Evolutionary conservation across 1,284 basidiomycete genomes (phyloP).

Genomic region (Schizopora paradoxa): DNA sequence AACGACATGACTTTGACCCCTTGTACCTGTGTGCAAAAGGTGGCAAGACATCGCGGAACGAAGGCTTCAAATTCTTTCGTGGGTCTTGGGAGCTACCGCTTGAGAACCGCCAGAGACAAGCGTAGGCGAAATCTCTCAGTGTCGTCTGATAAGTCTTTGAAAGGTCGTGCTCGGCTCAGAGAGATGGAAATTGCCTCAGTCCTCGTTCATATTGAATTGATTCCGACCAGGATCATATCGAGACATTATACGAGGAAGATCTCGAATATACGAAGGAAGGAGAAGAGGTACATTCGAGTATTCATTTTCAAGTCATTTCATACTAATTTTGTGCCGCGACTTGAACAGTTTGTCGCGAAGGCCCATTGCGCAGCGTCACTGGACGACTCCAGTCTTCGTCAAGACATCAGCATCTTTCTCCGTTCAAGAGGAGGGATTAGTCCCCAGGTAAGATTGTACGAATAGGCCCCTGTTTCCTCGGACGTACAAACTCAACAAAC

Average conservation of each 20-base stretch:
- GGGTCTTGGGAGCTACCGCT: too few species aligned
- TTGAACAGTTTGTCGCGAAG: slow-evolving; percentile 78
- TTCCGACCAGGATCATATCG: slow-evolving; percentile 99
- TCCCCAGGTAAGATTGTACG: slow-evolving; percentile 55
- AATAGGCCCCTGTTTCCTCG: slow-evolving; percentile 86
- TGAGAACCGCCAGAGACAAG: too few species aligned
- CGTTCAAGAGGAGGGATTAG: slow-evolving; percentile 66
- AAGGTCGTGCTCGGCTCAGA: too few species aligned
- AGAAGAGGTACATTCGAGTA: slow-evolving; percentile 67
- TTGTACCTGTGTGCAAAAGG: too few species aligned
- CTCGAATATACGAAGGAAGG: slow-evolving; percentile 92
- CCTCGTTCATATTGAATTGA: too few species aligned
- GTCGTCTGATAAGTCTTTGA: too few species aligned
- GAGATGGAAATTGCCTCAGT: too few species aligned
- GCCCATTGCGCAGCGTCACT: slow-evolving; percentile 91
- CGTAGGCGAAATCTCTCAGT: too few species aligned
- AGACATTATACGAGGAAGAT: slow-evolving; percentile 97
- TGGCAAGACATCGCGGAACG: too few species aligned
- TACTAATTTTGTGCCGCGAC: slow-evolving; percentile 14
- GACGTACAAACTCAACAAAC: slow-evolving; percentile 90
- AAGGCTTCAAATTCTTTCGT: too few species aligned
- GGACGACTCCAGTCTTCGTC: slow-evolving; percentile 95
- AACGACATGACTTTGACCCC: too few species aligned
- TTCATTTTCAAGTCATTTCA: too few species aligned
- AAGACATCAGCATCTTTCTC: slow-evolving; percentile 94